Evolutionary conservation across 257 asterid species (phyloP).

Genomic region (Solanum bulbocastanum): DNA sequence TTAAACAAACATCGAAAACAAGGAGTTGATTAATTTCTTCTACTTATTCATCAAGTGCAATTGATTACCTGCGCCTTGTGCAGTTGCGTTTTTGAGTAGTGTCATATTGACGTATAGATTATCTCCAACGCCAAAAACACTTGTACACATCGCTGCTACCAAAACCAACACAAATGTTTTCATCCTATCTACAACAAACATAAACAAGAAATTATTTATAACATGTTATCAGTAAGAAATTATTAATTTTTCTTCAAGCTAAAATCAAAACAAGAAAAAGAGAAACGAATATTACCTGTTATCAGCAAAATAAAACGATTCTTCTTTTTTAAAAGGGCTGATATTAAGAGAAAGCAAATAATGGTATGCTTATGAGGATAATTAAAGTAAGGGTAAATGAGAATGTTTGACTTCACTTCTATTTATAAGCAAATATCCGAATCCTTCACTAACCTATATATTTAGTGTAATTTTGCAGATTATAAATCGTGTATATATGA

Average conservation of each 20-base stretch:
- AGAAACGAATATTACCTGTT: too few relatives aligned
- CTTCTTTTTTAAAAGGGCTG: too few relatives aligned
- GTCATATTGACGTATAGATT: neutral
- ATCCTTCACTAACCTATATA: too few relatives aligned
- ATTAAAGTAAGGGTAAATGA: neutral
- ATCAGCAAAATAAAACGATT: neutral
- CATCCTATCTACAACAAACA: neutral
- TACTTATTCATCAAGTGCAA: too few relatives aligned
- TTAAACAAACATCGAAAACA: neutral
- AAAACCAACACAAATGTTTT: neutral
- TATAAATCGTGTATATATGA: too few relatives aligned
- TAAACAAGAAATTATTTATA: too few relatives aligned
- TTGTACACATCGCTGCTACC: neutral
- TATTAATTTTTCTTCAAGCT: too few relatives aligned
- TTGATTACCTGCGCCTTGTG: neutral
- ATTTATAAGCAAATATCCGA: neutral
- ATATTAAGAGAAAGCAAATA: neutral
- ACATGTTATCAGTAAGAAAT: too few relatives aligned
- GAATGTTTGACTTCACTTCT: neutral
- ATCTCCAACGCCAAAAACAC: neutral
- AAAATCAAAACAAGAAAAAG: neutral
- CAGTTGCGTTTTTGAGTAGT: neutral
- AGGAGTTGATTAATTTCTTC: too few relatives aligned
- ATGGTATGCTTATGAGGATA: neutral
- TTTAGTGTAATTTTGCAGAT: too few relatives aligned